Evolutionary conservation across 495 filamentous ascomycete genomes (phyloP), one percentile per base, ranked within the genome.

Genomic region (Platismatia glauca): DNA sequence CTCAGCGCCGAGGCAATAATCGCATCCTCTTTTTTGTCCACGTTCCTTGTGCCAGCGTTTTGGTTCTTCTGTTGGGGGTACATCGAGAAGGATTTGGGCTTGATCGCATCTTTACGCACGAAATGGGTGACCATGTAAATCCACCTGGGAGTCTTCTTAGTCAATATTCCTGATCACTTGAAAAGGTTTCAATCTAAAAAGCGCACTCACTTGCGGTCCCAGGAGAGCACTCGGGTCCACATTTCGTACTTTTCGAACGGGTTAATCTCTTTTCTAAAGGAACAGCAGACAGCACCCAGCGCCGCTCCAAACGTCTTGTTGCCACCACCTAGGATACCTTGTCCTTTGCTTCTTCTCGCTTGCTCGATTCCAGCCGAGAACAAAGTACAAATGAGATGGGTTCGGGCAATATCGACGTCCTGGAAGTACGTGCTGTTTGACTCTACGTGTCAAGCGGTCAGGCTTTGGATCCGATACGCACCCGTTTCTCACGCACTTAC

Each of bases 111-210:
- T 62, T 81, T 81, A 67, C 76, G 75, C 44, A 94, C 82, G 62
- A 93, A 86, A 70, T 88, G 86, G 27, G 78, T 85, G n/a, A 91
- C 74, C 20, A 90, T 74, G 71, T 89, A 92, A 64, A 92, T 71
- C 89, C 89, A 95, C 50, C 50, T 53, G 50, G 16, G 16, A 53
- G 27, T 18, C 6, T 20, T 20, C 9, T 29, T 27, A 53, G 29
- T 53, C 50, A 53, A 16, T 7, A 33, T 18, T 53, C 12, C 6
- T 31, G 15, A 52, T 15, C 16, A 12, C 20, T 6, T 2, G 27
- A 5, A 16, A 20, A 33, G 29, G 50, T 7, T 31, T 9, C 24
- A 34, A 1, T 16, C 50, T 31, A 3, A 33, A 53, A 33, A 48
- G 44, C 37, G 20, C 6, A 53, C 50, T 53, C 50, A 53, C 69